A percentile compares a stretch with the other conserved stretches of the same genome.
These are phyloP conservation scores for Microdochium trichocladiopsis DNA, from an alignment of 2,329 filamentous ascomycete species.

Conservation along the genomic window DNA sequence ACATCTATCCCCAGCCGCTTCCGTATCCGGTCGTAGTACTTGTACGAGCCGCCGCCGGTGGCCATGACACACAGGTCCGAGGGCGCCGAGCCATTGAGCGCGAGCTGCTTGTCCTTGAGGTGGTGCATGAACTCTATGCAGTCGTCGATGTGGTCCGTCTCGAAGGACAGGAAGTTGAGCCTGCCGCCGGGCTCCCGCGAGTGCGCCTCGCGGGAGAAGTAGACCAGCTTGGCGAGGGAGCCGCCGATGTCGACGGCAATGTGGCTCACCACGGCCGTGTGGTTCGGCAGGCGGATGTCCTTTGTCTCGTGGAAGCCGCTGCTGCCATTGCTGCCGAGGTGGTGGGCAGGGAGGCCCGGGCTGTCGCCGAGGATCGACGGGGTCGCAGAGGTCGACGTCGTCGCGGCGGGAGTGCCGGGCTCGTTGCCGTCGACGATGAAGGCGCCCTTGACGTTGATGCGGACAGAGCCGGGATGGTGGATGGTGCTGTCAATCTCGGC, in stretches of 20 bases:
- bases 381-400: slow-evolving; percentile 7
- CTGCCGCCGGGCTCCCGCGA: slow-evolving; percentile 77
- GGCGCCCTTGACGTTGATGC: slow-evolving; percentile 93
- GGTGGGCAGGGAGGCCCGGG: background rate
- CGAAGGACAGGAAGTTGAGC: slow-evolving; percentile 92
- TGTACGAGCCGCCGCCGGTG: slow-evolving; percentile 91
- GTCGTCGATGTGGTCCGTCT: slow-evolving; percentile 89
- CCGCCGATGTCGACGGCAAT: slow-evolving; percentile 98
- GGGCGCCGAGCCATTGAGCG: slow-evolving; percentile 63
- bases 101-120: slow-evolving; percentile 74
- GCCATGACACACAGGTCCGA: slow-evolving; percentile 86
- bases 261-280: slow-evolving; percentile 91
- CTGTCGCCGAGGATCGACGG: background rate
- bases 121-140: slow-evolving; percentile 88
- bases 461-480: slow-evolving; percentile 62
- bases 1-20: slow-evolving; percentile 82
- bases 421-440: slow-evolving; percentile 88
- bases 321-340: slow-evolving; percentile 19
- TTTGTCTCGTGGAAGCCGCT: slow-evolving; percentile 61
- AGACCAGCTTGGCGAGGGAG: slow-evolving; percentile 91
- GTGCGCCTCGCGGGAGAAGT: slow-evolving; percentile 84
- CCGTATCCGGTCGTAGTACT: slow-evolving; percentile 89
- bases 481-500: slow-evolving; percentile 56
- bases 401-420: slow-evolving; percentile 39
- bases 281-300: slow-evolving; percentile 93